Conservation (phyloP, 148 eudicot genomes). For the Persicaria tinctoria region DNA sequence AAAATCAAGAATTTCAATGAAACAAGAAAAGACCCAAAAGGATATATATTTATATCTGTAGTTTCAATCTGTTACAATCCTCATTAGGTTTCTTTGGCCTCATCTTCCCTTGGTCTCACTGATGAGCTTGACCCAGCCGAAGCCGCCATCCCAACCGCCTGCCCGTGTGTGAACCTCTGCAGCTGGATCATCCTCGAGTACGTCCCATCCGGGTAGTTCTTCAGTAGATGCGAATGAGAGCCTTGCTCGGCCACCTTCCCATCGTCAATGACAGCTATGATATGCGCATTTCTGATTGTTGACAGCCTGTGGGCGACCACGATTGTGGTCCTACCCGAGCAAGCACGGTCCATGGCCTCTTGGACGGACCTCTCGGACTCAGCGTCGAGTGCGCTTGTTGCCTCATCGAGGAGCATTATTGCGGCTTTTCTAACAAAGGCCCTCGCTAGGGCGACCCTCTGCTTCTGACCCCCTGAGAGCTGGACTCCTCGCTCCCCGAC, state of each 20-base stretch:
- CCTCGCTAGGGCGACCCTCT: conserved; percentile 85
- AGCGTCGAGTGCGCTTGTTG: conserved; percentile 89
- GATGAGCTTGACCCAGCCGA: conserved; percentile 56
- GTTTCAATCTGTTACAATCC: not conserved
- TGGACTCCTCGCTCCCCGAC: conserved; percentile 94
- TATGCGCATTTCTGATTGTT: conserved; percentile 81
- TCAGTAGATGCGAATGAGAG: conserved; percentile 75
- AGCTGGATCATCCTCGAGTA: conserved; percentile 89
- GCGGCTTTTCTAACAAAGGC: conserved; percentile 79
- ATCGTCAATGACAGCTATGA: conserved; percentile 90
- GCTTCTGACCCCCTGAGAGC: conserved; percentile 94
- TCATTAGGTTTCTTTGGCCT: not conserved
- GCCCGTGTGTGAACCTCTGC: conserved; percentile 78
- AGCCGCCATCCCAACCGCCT: conserved; percentile 24
- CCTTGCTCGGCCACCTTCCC: conserved; percentile 97
- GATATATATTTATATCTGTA: not conserved
- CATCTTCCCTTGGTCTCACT: conserved; percentile 8
- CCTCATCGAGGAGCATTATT: conserved; percentile 83
- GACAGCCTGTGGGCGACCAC: conserved; percentile 89
- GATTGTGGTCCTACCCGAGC: conserved; percentile 83
- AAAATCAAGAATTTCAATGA: conserved; percentile 9
- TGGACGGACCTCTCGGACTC: conserved; percentile 92
- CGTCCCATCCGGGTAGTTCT: conserved; percentile 79
- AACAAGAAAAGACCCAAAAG: not conserved
- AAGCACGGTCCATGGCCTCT: conserved; percentile 75